A percentile compares a stretch with the other conserved stretches of the same genome.
Evolutionary conservation across 2,329 filamentous ascomycete genomes (phyloP).

Genomic region (Penicillium sp.): DNA sequence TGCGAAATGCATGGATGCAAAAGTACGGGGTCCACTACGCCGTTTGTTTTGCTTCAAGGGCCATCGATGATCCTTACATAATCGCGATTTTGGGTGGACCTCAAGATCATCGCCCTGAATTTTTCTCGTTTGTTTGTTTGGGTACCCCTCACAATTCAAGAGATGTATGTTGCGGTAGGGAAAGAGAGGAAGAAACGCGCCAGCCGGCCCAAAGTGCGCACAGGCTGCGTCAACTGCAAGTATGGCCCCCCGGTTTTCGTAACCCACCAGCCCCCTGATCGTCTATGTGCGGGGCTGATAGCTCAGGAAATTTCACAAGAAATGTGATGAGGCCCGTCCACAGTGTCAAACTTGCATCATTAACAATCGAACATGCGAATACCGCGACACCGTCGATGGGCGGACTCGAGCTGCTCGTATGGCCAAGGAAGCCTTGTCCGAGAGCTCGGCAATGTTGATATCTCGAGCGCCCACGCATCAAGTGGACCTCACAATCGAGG

Average conservation of each 20-base stretch:
- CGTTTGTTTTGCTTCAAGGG: no score
- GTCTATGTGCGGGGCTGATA: neutral
- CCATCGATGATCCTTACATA: neutral
- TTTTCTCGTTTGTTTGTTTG: neutral
- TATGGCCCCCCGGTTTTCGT: neutral
- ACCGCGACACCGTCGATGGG: conserved; percentile 8
- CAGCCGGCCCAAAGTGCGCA: conserved; percentile 17
- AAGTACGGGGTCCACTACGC: no score
- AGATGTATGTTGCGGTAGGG: neutral
- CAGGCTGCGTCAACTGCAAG: conserved; percentile 18
- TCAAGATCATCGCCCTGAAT: neutral
- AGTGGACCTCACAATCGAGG: conserved; percentile 6
- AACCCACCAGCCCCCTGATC: neutral
- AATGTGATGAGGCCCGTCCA: conserved; percentile 31
- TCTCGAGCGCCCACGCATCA: neutral
- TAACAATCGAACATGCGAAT: conserved; percentile 29
- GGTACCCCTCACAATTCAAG: neutral
- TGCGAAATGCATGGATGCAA: no score
- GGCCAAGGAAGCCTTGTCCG: neutral
- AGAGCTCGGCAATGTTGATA: neutral
- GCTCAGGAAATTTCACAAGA: conserved; percentile 23
- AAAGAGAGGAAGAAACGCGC: conserved; percentile 3
- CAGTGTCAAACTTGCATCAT: conserved; percentile 25
- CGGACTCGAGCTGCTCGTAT: conserved; percentile 8
- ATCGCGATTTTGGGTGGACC: neutral